Percentiles rank a stretch among this genome's conserved stretches.
These are phyloP conservation scores for Ustilago trichophora DNA, from an alignment of 1,284 basidiomycete genomes.

Conservation along the genomic window DNA sequence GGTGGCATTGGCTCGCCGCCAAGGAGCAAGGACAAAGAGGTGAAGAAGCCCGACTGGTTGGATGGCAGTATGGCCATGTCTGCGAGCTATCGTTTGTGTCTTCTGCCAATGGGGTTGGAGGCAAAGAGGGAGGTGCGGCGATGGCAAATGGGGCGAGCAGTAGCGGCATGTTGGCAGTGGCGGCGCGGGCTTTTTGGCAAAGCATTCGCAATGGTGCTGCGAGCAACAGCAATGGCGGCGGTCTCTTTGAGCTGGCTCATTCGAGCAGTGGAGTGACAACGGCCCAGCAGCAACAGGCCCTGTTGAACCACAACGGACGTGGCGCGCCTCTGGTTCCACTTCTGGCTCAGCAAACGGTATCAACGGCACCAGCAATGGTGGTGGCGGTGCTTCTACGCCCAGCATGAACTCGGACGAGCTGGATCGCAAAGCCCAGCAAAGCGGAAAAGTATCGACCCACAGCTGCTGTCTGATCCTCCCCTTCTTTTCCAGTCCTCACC, in stretches of 20 bases:
- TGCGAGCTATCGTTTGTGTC: constrained; percentile 38
- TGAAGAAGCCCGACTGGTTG: constrained; percentile 43
- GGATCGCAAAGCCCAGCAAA: constrained; percentile 25
- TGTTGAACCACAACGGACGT: constrained; percentile 38
- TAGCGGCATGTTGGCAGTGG: constrained; percentile 7
- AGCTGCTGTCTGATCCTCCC: constrained; percentile 21
- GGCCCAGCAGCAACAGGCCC: constrained; percentile 44
- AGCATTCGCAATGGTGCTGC: constrained; percentile 5
- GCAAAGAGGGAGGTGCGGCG: neutral
- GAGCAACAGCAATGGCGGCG: constrained; percentile 7
- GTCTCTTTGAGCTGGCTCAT: constrained; percentile 32
- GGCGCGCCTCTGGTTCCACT: constrained; percentile 36
- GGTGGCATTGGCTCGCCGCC: constrained; percentile 45
- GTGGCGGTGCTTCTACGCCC: neutral
- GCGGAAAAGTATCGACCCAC: constrained; percentile 38
- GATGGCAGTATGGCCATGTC: constrained; percentile 42
- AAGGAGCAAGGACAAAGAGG: constrained; percentile 28
- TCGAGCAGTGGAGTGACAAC: constrained; percentile 19
- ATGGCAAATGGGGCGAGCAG: neutral
- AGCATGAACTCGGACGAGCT: constrained; percentile 6
- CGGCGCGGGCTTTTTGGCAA: constrained; percentile 14
- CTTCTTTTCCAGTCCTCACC: neutral
- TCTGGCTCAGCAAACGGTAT: constrained; percentile 7
- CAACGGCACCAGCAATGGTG: neutral
- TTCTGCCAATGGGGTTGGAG: neutral